These are phyloP conservation scores for Cladophialophora exuberans DNA, from an alignment of 2,329 filamentous ascomycete species.

Conservation along the genomic window DNA sequence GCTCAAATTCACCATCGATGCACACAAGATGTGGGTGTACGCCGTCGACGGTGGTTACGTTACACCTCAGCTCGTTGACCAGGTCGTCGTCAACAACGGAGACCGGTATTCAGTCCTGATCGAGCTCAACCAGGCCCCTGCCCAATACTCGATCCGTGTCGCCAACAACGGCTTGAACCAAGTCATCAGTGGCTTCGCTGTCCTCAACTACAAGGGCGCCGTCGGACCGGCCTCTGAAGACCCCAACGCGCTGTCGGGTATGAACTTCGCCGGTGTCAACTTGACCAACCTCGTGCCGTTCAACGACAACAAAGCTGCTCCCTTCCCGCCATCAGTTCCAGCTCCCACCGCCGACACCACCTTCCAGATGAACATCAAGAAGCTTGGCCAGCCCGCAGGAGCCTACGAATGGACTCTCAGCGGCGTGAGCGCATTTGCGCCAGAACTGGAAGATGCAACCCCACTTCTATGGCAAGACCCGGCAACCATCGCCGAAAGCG, in stretches of 20 bases:
- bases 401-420: constrained; percentile 61
- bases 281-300: constrained; percentile 47
- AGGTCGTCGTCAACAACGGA: constrained; percentile 41
- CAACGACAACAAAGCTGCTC: constrained; percentile 47
- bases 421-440: constrained; percentile 43
- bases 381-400: constrained; percentile 38
- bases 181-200: constrained; percentile 57
- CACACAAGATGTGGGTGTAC: constrained; percentile 50
- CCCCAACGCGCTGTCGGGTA: constrained; percentile 46
- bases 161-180: constrained; percentile 56
- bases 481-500: constrained; percentile 40
- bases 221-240: constrained; percentile 29
- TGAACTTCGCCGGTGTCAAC: constrained; percentile 56
- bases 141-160: constrained; percentile 52
- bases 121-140: constrained; percentile 42
- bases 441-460: constrained; percentile 41
- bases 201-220: constrained; percentile 48
- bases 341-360: constrained; percentile 51
- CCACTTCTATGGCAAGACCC: constrained; percentile 55
- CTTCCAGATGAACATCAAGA: constrained; percentile 42
- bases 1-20: constrained; percentile 47
- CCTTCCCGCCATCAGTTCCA: constrained; percentile 54
- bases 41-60: constrained; percentile 50
- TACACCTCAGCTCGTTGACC: constrained; percentile 44
- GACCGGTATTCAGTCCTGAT: constrained; percentile 47